Percentiles rank a stretch among this genome's conserved stretches.
These are phyloP conservation scores for Sanghuangporus sanghuang DNA, from an alignment of 1,284 basidiomycete genomes.

Conservation along the genomic window DNA sequence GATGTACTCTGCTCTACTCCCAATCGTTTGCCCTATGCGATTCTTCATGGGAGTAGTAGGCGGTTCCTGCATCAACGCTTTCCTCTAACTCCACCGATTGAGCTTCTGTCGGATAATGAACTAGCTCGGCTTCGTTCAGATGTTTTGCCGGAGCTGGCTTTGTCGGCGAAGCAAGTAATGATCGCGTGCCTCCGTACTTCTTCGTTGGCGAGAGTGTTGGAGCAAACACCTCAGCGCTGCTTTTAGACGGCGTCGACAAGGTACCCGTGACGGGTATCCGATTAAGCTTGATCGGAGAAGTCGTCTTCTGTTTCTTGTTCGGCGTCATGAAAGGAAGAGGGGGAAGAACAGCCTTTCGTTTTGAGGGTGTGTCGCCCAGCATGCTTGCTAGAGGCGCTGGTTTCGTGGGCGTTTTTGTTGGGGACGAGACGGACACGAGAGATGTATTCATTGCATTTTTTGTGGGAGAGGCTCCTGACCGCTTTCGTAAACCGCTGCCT, in stretches of 20 bases:
- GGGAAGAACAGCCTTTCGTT: slow-evolving; percentile 9
- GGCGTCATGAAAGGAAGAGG: slow-evolving; percentile 10
- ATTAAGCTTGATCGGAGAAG: slow-evolving; percentile 14
- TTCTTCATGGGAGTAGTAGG: slow-evolving; percentile 4
- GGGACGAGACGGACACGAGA: not conserved
- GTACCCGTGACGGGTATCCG: slow-evolving; percentile 4
- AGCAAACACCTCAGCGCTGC: too few species aligned
- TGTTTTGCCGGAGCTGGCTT: not conserved
- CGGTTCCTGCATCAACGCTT: not conserved
- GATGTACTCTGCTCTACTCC: not conserved
- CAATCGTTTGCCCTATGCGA: not conserved
- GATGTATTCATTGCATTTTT: not conserved
- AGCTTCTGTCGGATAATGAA: not conserved
- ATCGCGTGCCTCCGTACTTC: not conserved
- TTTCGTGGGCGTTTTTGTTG: not conserved
- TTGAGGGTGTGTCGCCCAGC: not conserved
- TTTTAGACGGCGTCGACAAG: not conserved
- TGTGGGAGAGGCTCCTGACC: not conserved
- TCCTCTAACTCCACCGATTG: not conserved
- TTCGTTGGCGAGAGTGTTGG: not conserved
- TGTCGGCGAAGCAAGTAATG: not conserved
- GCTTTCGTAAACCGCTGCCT: not conserved
- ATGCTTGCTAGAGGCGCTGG: not conserved
- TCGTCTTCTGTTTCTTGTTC: slow-evolving; percentile 4
- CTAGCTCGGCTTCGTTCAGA: not conserved